These are phyloP conservation scores for Globisporangium paddicum DNA, from an alignment of 352 stramenopile genomes.

Conservation along the genomic window DNA sequence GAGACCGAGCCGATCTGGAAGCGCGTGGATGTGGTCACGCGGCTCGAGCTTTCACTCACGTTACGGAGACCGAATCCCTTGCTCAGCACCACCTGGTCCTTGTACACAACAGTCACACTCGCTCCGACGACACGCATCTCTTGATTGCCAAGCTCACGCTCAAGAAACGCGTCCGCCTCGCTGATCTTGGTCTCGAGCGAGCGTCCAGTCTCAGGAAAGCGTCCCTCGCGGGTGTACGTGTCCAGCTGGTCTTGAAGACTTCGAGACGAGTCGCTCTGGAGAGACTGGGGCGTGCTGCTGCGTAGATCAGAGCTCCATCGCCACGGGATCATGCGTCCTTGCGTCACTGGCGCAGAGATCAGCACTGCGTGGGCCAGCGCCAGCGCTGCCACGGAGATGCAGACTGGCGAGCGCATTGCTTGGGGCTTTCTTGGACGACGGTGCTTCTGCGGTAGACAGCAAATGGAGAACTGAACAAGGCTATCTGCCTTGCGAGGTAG, in stretches of 20 bases:
- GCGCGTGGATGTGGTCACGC: slow-evolving; percentile 34
- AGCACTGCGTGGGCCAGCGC: background rate
- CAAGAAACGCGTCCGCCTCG: slow-evolving; percentile 37
- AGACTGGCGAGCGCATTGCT: background rate
- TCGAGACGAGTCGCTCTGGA: background rate
- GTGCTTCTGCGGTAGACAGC: too few species aligned
- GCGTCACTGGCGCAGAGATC: background rate
- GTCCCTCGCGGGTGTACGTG: background rate
- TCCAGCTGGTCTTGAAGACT: slow-evolving; percentile 27
- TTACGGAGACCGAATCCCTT: slow-evolving; percentile 34
- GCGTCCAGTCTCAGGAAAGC: background rate
- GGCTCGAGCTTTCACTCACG: slow-evolving; percentile 23
- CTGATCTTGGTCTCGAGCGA: slow-evolving; percentile 24
- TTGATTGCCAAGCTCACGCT: slow-evolving; percentile 29
- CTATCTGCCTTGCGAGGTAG: too few species aligned
- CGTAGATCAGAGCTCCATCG: background rate
- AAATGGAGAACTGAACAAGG: too few species aligned
- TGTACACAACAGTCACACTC: slow-evolving; percentile 41
- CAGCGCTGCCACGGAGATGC: background rate
- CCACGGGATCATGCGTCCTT: slow-evolving; percentile 8
- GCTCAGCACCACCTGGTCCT: slow-evolving; percentile 40
- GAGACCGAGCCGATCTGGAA: slow-evolving; percentile 70
- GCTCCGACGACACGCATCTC: slow-evolving; percentile 34
- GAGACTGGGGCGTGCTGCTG: slow-evolving; percentile 12
- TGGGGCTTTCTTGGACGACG: too few species aligned